Base-by-base conservation (phyloP, 2,329 filamentous ascomycete species). In the Colletotrichum sp. region DNA sequence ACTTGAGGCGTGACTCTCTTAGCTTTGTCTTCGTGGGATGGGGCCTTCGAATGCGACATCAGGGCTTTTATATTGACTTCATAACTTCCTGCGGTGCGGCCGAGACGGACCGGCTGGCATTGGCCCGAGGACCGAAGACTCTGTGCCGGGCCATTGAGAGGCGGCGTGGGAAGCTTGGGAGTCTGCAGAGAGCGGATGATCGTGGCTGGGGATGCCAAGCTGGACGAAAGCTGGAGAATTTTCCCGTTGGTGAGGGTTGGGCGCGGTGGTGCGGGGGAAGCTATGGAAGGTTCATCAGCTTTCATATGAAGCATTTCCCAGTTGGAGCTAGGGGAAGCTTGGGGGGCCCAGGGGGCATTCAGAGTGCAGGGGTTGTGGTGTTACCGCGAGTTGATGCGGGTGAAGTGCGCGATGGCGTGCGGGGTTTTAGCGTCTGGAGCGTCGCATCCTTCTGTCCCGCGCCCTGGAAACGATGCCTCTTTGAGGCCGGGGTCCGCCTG, bases 91-190 rank as follows among this genome's bases (percentile, higher is more conserved):
- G 57, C 26, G 28, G 28, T 15, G 44, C 44, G 28, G 34, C 28
- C 59, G 70, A 74, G 64, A 66, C 62, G 57, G 57, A 16, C 71
- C 74, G 74, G 74, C 49, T 55, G 28, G 28, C 49, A 74, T 60
- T 76, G 70, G 49, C 74, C 74, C 74, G 74, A 76, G 26, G 34
- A 24, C 70, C 70, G 71, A 76, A 60, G 18, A 28, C 13, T 34
- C 65, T 69, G 60, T 69, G 44, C 74, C 74, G 74, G 49, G 28
- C 74, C 74, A 76, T 74, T 76, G 74, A 76, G 64, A 69, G 21
- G 30, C 74, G 71, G 26, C 30, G 36, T n/a, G 24, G 59, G 49
- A 28, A 69, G 59, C 64, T 71, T 65, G 69, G 73, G 59, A 62
- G 57, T 39, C 24, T 28, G 15, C 32, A 39, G 32, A 13, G 21